A percentile compares a stretch with the other conserved stretches of the same genome.
phyloP scores from a whole-genome alignment of 805 yeast genomes.

The Suhomyces sp. region DNA sequence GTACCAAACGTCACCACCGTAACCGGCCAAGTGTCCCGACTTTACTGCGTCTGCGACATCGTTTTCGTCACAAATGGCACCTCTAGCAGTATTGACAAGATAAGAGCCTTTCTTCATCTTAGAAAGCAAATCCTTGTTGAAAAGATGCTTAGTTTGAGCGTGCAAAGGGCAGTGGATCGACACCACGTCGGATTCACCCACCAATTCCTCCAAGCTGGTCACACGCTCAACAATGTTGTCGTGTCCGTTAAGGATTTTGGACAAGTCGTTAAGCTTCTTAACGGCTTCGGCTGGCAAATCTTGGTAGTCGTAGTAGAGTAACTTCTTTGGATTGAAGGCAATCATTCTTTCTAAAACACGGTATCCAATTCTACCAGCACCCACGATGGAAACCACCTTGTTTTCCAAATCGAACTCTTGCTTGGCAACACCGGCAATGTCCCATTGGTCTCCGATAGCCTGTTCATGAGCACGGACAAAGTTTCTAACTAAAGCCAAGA shows the following conservation, averaged over 20 bases:
- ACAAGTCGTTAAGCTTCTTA: conserved; percentile 35
- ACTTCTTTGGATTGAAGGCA: conserved; percentile 72
- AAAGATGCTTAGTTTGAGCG: conserved; percentile 62
- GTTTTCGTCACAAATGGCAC: conserved; percentile 70
- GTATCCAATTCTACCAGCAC: conserved; percentile 80
- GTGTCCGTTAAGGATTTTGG: conserved; percentile 42
- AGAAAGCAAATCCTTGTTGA: conserved; percentile 62
- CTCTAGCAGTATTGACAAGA: conserved; percentile 29
- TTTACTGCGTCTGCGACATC: conserved; percentile 74
- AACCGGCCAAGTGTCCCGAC: conserved; percentile 69
- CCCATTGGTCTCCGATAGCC: conserved; percentile 62
- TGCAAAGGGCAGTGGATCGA: conserved; percentile 79
- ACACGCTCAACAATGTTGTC: conserved; percentile 62
- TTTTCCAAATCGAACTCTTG: conserved; percentile 73
- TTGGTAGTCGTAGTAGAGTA: conserved; percentile 75
- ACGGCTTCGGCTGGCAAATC: conserved; percentile 53
- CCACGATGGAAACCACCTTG: conserved; percentile 75
- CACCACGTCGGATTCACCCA: conserved; percentile 65
- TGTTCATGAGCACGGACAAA: conserved; percentile 77
- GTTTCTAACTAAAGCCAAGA: conserved; percentile 67
- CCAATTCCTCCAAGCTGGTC: conserved; percentile 60
- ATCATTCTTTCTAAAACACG: conserved; percentile 68
- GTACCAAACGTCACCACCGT: conserved; percentile 85
- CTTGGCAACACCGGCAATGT: conserved; percentile 69
- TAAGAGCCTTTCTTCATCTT: conserved; percentile 29